Evolutionary conservation across 179 eudicot species (phyloP).

Genomic region (Silene coronaria): DNA sequence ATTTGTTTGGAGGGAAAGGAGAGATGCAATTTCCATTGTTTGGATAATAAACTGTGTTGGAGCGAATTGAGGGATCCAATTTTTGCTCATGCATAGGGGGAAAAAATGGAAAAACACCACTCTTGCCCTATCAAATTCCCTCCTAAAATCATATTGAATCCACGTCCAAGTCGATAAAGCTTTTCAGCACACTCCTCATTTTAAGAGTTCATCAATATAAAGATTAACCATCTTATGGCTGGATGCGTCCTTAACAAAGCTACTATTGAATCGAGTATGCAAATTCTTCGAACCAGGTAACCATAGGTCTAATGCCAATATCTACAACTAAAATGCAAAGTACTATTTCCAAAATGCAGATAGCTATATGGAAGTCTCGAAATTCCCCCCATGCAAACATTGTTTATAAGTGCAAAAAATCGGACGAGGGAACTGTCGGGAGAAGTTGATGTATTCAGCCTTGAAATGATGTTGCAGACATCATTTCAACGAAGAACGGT

Average conservation of each 20-base stretch:
- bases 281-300: neutral
- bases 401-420: neutral
- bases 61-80: neutral
- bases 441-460: neutral
- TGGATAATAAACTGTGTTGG: neutral
- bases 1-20: neutral
- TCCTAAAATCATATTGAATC: neutral
- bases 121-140: neutral
- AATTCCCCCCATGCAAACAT: neutral
- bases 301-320: neutral
- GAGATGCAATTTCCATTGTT: neutral
- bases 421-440: neutral
- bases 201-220: conserved; percentile 1
- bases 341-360: neutral
- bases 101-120: neutral
- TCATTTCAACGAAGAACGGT: neutral
- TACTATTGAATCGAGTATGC: neutral
- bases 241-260: neutral
- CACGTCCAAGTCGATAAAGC: no score
- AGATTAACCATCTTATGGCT: neutral
- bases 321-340: neutral
- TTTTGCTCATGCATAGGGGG: neutral
- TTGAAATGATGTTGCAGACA: neutral
- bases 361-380: neutral
- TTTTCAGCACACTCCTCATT: neutral